These are phyloP conservation scores for Fraxinus sp. DNA, from an alignment of 305 asterid species.

Conservation along the genomic window DNA sequence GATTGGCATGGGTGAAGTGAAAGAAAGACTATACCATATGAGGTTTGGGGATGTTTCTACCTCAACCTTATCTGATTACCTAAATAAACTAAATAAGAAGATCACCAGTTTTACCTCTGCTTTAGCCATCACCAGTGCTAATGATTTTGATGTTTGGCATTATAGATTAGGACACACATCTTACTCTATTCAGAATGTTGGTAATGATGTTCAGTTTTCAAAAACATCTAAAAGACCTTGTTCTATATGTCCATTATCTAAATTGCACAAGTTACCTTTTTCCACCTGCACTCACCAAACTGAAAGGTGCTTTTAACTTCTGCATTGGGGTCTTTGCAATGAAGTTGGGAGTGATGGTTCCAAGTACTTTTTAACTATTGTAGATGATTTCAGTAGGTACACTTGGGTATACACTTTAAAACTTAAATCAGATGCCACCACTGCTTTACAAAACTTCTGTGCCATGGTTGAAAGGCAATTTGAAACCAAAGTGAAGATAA, in stretches of 20 bases:
- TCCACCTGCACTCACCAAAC: not conserved
- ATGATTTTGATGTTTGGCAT: too few species aligned
- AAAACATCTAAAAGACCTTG: not conserved
- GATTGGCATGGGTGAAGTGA: not conserved
- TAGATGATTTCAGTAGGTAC: too few species aligned
- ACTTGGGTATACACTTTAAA: too few species aligned
- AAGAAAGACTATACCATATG: not conserved
- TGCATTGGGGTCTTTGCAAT: not conserved
- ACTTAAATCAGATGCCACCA: too few species aligned
- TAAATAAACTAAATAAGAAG: too few species aligned
- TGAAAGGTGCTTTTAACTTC: not conserved
- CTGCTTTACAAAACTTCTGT: too few species aligned
- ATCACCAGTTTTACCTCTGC: too few species aligned
- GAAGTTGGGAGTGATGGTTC: not conserved
- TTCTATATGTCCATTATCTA: not conserved
- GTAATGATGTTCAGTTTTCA: not conserved
- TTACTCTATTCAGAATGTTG: not conserved
- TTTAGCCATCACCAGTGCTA: too few species aligned
- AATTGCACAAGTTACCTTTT: not conserved
- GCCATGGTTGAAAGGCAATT: too few species aligned
- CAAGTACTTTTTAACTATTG: too few species aligned
- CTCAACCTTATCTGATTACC: not conserved
- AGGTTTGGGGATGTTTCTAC: not conserved
- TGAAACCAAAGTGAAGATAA: too few species aligned
- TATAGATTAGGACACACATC: not conserved